Base-by-base conservation (phyloP, 108 stramenopile genomes). In the Stephanodiscus minutulus region DNA sequence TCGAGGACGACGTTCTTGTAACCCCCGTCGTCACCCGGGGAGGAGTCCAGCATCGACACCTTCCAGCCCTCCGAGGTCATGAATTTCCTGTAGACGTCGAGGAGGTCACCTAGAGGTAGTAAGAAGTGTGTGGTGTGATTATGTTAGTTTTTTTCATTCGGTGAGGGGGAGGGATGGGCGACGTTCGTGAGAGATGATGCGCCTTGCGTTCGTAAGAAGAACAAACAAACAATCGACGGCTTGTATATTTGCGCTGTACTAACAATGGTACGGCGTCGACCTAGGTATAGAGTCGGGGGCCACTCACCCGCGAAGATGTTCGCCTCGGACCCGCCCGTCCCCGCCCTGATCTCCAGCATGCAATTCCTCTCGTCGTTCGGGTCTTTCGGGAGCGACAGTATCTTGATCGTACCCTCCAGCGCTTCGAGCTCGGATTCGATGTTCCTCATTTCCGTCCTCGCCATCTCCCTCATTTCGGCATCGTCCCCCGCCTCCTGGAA, bases 321-420 rank as follows among this genome's bases (percentile, higher is more conserved):
- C 9, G 97, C 97, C 80, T 99, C 98, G 15, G 92, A 93, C 15
- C 98, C 98, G 24, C 98, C 98, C 10, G 96, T 96, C 18, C 98
- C 98, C 27, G 98, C 96, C 37, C 98, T 86, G 36, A 99, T 97
- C 72, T 98, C 97, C 24, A 99, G 66, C 87, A 98, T 96, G 47
- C 93, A 91, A 75, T 96, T 94, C 52, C 90, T 82, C 24, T 90
- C 90, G 70, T 98, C 98, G 76, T 93, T 92, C 6, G 87, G 88
- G 72, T 98, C 98, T 54, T 82, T 84, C 0, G 96, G 97, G 31
- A 95, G 64, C 55, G 93, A 57, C 67, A 95, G 67, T 37, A 91
- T 55, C 62, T 85, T 89, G 27, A 93, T 91, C 37, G 70, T 52
- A 0, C 58, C 62, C 66, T 95, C 90, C 28, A 92, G 48, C n/a